phyloP scores from a whole-genome alignment of 345 rosid genomes.

The Limnanthes douglasii region DNA sequence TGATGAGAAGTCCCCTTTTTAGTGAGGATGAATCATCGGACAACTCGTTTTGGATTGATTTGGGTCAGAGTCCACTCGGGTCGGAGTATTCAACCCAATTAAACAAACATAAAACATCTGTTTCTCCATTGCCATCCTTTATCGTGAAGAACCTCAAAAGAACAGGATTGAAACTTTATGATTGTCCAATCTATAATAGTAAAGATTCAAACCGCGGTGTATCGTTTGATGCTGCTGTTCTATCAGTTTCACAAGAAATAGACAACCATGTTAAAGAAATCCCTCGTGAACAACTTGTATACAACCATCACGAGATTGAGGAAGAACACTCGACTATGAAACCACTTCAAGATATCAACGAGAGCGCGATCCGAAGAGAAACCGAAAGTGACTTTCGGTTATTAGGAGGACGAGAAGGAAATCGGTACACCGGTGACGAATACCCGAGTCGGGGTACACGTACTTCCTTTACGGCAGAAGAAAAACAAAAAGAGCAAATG shows the following conservation, averaged over 20 bases:
- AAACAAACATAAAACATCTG: slow-evolving; percentile 32
- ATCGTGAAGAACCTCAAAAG: slow-evolving; percentile 46
- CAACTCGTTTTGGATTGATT: slow-evolving; percentile 86
- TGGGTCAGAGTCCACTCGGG: slow-evolving; percentile 89
- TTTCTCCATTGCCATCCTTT: slow-evolving; percentile 60
- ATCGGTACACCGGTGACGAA: slow-evolving; percentile 46
- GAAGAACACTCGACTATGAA: slow-evolving; percentile 36
- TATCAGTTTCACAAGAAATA: slow-evolving; percentile 40
- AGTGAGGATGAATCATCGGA: slow-evolving; percentile 97
- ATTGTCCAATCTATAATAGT: slow-evolving; percentile 57
- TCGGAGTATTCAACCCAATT: slow-evolving; percentile 35
- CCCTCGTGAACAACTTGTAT: slow-evolving; percentile 16
- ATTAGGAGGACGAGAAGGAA: slow-evolving; percentile 65
- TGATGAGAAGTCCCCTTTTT: slow-evolving; percentile 92
- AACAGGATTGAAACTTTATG: slow-evolving; percentile 39
- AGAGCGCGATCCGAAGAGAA: slow-evolving; percentile 91
- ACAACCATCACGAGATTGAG: slow-evolving; percentile 33
- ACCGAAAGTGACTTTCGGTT: slow-evolving; percentile 92
- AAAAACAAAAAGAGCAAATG: slow-evolving; percentile 33
- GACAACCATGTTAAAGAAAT: slow-evolving; percentile 33
- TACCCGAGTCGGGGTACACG: slow-evolving; percentile 65
- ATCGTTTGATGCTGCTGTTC: slow-evolving; percentile 72
- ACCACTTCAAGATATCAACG: slow-evolving; percentile 32
- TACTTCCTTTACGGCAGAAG: slow-evolving; percentile 79
- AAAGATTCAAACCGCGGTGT: slow-evolving; percentile 44